phyloP scores from a whole-genome alignment of 371 early-diverging fungal species.

The Mortierella sp. region DNA sequence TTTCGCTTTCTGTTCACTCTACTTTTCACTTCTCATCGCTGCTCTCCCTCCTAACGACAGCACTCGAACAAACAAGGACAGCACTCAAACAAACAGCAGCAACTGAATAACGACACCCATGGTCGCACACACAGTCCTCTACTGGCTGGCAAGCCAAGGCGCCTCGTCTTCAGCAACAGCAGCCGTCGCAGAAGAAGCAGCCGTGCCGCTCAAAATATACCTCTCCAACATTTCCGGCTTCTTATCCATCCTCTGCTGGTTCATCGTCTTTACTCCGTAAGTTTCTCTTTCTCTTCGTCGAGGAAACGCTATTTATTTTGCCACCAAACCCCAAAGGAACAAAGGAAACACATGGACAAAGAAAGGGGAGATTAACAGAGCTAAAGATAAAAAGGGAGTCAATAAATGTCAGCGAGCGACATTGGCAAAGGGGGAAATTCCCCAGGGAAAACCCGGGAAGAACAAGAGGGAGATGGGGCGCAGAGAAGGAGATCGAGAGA shows the following conservation, averaged over 20 bases:
- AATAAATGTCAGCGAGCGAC: background rate
- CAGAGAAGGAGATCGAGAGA: background rate
- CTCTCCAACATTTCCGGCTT: constrained; percentile 62
- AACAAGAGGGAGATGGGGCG: background rate
- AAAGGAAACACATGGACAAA: background rate
- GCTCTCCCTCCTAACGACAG: background rate
- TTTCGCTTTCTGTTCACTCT: background rate
- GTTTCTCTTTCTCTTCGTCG: constrained; percentile 33
- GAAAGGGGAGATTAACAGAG: background rate
- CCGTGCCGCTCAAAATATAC: constrained; percentile 27
- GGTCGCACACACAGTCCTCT: constrained; percentile 46
- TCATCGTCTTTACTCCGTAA: constrained; percentile 80
- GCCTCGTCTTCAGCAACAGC: background rate
- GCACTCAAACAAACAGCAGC: no score
- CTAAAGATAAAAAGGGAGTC: background rate
- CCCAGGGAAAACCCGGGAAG: background rate
- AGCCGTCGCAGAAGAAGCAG: constrained; percentile 13
- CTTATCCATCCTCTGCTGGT: constrained; percentile 73
- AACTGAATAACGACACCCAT: constrained; percentile 15
- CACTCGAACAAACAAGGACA: no score
- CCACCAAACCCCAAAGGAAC: constrained; percentile 2
- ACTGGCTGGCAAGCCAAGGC: constrained; percentile 49
- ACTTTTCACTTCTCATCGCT: background rate
- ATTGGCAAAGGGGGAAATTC: background rate
- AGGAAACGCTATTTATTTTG: background rate